Evolutionary conservation across 2,329 filamentous ascomycete genomes (phyloP).

Genomic region (Alternaria rosae): DNA sequence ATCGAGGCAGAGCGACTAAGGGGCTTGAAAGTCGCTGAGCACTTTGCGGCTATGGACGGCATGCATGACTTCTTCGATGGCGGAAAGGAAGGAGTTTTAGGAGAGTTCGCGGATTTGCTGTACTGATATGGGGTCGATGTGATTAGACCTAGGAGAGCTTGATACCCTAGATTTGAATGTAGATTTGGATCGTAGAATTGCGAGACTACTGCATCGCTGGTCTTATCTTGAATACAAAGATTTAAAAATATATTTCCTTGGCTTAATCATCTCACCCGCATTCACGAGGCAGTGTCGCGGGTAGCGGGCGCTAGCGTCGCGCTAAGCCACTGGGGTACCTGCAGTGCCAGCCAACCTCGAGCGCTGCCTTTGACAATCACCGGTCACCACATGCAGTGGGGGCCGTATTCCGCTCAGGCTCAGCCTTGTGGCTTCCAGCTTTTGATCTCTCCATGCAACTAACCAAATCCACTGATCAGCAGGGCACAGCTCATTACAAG

Average conservation of each 20-base stretch:
- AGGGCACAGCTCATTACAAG: not conserved
- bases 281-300: not conserved
- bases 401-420: not conserved
- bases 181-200: not conserved
- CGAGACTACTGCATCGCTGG: not conserved
- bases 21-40: conserved; percentile 63
- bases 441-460: not conserved
- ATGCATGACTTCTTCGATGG: conserved; percentile 61
- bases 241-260: not conserved
- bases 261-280: not conserved
- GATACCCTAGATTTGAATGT: not conserved
- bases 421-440: conserved; percentile 4
- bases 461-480: not conserved
- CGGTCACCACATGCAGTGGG: not conserved
- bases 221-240: not conserved
- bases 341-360: not conserved
- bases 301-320: not conserved
- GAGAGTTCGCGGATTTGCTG: conserved; percentile 52
- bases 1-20: conserved; percentile 65
- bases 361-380: conserved; percentile 5
- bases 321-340: conserved; percentile 1
- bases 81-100: conserved; percentile 52
- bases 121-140: conserved; percentile 16
- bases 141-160: not conserved
- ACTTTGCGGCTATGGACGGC: conserved; percentile 63